Conservation (phyloP, 2,329 filamentous ascomycete species). For the Aschersonia sp. region DNA sequence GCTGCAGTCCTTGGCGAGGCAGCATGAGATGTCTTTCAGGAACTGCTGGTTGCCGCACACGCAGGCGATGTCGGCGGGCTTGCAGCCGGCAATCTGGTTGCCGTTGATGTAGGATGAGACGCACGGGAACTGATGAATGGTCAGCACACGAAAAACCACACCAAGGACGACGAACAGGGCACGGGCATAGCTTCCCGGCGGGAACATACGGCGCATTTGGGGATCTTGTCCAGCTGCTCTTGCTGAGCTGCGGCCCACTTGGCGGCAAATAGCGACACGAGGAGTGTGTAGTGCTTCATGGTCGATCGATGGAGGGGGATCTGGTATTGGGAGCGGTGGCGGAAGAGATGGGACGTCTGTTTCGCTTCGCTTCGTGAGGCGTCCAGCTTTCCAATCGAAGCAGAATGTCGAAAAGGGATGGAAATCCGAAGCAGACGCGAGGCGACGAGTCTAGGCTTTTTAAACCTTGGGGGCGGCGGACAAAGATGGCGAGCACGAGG, state of each 20-base stretch:
- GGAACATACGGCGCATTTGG: conserved; percentile 23
- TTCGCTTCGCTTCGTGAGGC: no score
- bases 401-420: no score
- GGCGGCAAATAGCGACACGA: conserved; percentile 15
- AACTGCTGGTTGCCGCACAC: conserved; percentile 26
- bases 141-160: background rate
- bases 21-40: conserved; percentile 26
- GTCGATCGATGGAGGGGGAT: conserved; percentile 4
- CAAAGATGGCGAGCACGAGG: no score
- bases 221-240: conserved; percentile 12
- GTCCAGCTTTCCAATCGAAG: no score
- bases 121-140: conserved; percentile 17
- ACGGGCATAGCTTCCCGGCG: background rate
- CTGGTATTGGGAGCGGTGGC: no score
- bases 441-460: no score
- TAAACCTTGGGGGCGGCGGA: no score
- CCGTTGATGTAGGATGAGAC: conserved; percentile 15
- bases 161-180: background rate
- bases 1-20: conserved; percentile 20
- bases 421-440: no score
- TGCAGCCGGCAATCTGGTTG: conserved; percentile 21
- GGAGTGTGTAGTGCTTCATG: conserved; percentile 18
- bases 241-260: conserved; percentile 19
- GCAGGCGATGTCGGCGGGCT: conserved; percentile 22
- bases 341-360: no score